phyloP scores from a whole-genome alignment of 495 filamentous ascomycete genomes.

The Lentithecium fluviatile region DNA sequence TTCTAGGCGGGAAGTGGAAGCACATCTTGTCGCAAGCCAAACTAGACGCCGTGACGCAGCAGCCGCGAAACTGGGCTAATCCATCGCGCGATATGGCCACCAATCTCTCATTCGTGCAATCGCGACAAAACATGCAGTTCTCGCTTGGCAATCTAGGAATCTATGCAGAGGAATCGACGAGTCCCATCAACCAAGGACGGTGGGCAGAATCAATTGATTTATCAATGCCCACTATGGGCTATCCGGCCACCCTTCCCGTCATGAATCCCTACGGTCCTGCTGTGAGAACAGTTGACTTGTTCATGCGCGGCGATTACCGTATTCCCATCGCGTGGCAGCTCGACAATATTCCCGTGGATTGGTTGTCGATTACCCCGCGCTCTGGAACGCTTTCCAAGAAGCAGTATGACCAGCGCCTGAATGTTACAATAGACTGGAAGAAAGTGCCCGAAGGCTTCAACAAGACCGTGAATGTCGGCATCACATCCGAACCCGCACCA shows the following conservation, averaged over 20 bases:
- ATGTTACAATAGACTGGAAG: slow-evolving; percentile 18
- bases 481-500: slow-evolving; percentile 12
- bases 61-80: slow-evolving; percentile 21
- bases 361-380: slow-evolving; percentile 11
- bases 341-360: slow-evolving; percentile 12
- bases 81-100: slow-evolving; percentile 17
- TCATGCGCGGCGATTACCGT: slow-evolving; percentile 22
- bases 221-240: not conserved
- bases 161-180: slow-evolving; percentile 17
- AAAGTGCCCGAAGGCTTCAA: slow-evolving; percentile 17
- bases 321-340: slow-evolving; percentile 14
- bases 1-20: slow-evolving; percentile 25
- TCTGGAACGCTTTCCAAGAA: slow-evolving; percentile 14
- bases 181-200: slow-evolving; percentile 15
- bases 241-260: slow-evolving; percentile 5
- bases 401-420: slow-evolving; percentile 13
- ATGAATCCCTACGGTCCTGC: slow-evolving; percentile 19
- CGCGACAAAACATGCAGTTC: slow-evolving; percentile 21
- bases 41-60: slow-evolving; percentile 10
- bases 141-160: slow-evolving; percentile 23
- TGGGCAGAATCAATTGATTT: slow-evolving; percentile 22
- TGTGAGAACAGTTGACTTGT: slow-evolving; percentile 15
- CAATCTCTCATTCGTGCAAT: slow-evolving; percentile 16
- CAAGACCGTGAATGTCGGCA: slow-evolving; percentile 9
- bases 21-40: slow-evolving; percentile 26